These are phyloP conservation scores for Groenewaldozyma sp. DNA, from an alignment of 1,139 yeast species.

Conservation along the genomic window DNA sequence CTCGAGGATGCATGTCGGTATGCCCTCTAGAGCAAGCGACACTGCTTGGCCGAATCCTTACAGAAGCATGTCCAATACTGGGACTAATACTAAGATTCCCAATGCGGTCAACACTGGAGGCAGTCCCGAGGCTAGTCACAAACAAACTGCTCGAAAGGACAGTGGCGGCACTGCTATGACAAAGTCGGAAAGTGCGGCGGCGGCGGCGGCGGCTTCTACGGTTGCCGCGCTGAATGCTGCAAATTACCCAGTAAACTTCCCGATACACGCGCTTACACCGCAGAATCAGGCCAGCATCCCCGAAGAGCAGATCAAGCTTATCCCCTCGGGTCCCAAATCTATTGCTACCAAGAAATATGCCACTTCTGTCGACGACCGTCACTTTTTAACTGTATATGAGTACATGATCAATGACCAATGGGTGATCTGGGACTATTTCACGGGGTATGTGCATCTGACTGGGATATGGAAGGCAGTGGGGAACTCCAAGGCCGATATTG, in stretches of 20 bases:
- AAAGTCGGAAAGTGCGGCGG: too few relatives aligned
- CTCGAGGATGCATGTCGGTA: too few relatives aligned
- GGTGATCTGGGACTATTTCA: conserved; percentile 81
- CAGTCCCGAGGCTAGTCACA: too few relatives aligned
- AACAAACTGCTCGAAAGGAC: too few relatives aligned
- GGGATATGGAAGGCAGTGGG: conserved; percentile 86
- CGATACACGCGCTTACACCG: conserved; percentile 19
- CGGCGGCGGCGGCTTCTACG: too few relatives aligned
- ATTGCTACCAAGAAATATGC: conserved; percentile 53
- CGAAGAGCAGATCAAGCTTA: background rate
- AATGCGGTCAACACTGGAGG: too few relatives aligned
- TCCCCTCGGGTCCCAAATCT: background rate
- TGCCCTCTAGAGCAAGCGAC: too few relatives aligned
- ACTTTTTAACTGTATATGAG: conserved; percentile 65
- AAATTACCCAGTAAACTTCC: conserved; percentile 22
- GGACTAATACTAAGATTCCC: too few relatives aligned
- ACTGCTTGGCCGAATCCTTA: too few relatives aligned
- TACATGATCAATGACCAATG: conserved; percentile 53
- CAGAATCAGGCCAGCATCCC: conserved; percentile 12
- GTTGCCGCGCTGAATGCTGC: too few relatives aligned
- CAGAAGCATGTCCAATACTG: too few relatives aligned
- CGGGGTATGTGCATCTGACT: conserved; percentile 84
- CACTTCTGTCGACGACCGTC: conserved; percentile 63
- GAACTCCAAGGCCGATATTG: conserved; percentile 66
- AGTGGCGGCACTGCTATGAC: too few relatives aligned